phyloP scores from a whole-genome alignment of 306 rosid species.

The Arachis stenosperma region DNA sequence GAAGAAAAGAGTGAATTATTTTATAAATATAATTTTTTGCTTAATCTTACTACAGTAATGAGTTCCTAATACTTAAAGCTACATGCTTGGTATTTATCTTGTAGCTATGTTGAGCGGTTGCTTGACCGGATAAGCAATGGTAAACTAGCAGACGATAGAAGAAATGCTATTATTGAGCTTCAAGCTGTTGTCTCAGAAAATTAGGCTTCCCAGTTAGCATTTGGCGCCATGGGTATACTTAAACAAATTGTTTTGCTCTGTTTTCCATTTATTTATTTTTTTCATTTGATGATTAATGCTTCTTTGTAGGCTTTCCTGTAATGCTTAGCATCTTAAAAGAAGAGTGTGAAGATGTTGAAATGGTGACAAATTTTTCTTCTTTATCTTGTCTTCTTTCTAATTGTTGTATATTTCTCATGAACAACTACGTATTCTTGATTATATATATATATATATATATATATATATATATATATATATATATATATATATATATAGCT shows the following conservation, averaged over 20 bases:
- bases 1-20: too few species aligned
- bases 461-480: too few species aligned
- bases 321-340: conserved; percentile 74
- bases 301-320: conserved; percentile 79
- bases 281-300: conserved; percentile 8
- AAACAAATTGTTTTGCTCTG: neutral
- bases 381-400: conserved; percentile 18
- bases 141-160: conserved; percentile 82
- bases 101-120: conserved; percentile 84
- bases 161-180: conserved; percentile 84
- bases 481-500: too few species aligned
- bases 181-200: conserved; percentile 86
- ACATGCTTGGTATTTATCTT: conserved; percentile 12
- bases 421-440: too few species aligned
- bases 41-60: conserved; percentile 17
- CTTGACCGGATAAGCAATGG: conserved; percentile 94
- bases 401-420: conserved; percentile 17
- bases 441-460: too few species aligned
- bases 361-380: conserved; percentile 58
- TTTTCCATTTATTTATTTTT: conserved; percentile 3
- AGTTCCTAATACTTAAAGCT: conserved; percentile 20
- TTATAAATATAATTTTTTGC: too few species aligned
- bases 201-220: conserved; percentile 75
- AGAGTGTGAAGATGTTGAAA: conserved; percentile 92
- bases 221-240: conserved; percentile 87